Evolutionary conservation across 371 early-diverging fungal species (phyloP).

Genomic region (Haplosporangium sp.): DNA sequence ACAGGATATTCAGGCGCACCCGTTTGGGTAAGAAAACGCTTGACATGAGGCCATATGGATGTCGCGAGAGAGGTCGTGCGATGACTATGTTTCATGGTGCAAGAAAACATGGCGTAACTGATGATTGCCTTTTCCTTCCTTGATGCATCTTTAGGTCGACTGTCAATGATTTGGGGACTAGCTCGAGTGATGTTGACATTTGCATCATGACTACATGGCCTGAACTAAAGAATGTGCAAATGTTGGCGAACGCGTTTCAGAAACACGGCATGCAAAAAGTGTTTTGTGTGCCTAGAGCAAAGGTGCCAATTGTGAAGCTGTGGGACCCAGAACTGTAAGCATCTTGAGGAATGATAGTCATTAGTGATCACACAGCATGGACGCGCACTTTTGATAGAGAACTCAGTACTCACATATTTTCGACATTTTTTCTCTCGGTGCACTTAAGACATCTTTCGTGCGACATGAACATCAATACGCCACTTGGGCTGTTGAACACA

Average conservation of each 20-base stretch:
- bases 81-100: neutral
- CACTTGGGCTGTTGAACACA: constrained; percentile 83
- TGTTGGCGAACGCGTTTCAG: constrained; percentile 55
- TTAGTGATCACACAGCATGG: neutral
- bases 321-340: constrained; percentile 73
- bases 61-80: no score
- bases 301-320: constrained; percentile 73
- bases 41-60: no score
- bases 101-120: no score
- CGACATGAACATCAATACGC: constrained; percentile 89
- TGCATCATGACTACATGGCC: constrained; percentile 68
- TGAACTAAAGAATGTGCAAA: constrained; percentile 60
- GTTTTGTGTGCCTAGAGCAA: constrained; percentile 66
- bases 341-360: neutral
- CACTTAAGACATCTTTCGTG: constrained; percentile 67
- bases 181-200: constrained; percentile 70
- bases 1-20: constrained; percentile 45
- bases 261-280: constrained; percentile 70
- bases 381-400: neutral
- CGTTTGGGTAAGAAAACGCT: constrained; percentile 52
- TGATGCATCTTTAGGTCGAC: constrained; percentile 59
- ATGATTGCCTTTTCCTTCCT: no score
- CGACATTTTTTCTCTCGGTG: neutral
- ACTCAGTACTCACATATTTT: neutral
- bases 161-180: constrained; percentile 65